A percentile compares a stretch with the other conserved stretches of the same genome.
Conservation (phyloP, 371 early-diverging fungal genomes). For the Mucor plumbeus region DNA sequence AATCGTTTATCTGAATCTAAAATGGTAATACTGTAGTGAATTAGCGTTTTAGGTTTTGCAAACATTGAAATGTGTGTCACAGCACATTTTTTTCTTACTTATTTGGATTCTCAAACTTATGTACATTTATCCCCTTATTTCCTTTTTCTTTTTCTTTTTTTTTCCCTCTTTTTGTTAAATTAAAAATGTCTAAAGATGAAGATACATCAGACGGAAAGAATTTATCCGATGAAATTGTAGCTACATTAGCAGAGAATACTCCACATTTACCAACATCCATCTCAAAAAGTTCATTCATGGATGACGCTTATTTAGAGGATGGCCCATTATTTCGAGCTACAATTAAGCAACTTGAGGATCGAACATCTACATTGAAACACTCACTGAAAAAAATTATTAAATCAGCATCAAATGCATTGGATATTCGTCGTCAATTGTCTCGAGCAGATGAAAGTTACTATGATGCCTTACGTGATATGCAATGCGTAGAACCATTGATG, state of each 20-base stretch:
- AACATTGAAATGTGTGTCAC: slow-evolving; percentile 2
- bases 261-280: slow-evolving; percentile 1
- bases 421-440: slow-evolving; percentile 44
- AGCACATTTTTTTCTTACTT: neutral
- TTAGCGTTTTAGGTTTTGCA: neutral
- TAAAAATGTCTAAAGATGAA: neutral
- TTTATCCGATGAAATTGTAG: neutral
- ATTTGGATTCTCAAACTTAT: neutral
- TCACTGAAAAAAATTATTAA: slow-evolving; percentile 58
- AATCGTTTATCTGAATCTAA: too few relatives aligned
- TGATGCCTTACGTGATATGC: slow-evolving; percentile 49
- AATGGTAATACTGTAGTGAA: too few relatives aligned
- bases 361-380: slow-evolving; percentile 54
- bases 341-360: slow-evolving; percentile 58
- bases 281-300: slow-evolving; percentile 1
- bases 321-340: slow-evolving; percentile 68
- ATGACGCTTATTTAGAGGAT: slow-evolving; percentile 55
- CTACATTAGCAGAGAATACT: neutral
- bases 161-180: neutral
- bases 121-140: neutral
- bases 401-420: slow-evolving; percentile 44
- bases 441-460: slow-evolving; percentile 48
- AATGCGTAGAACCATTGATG: slow-evolving; percentile 44
- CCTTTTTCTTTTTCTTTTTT: neutral
- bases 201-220: neutral